These are phyloP conservation scores for Carex cristatella DNA, from an alignment of 176 grass and related monocot species.

Conservation along the genomic window DNA sequence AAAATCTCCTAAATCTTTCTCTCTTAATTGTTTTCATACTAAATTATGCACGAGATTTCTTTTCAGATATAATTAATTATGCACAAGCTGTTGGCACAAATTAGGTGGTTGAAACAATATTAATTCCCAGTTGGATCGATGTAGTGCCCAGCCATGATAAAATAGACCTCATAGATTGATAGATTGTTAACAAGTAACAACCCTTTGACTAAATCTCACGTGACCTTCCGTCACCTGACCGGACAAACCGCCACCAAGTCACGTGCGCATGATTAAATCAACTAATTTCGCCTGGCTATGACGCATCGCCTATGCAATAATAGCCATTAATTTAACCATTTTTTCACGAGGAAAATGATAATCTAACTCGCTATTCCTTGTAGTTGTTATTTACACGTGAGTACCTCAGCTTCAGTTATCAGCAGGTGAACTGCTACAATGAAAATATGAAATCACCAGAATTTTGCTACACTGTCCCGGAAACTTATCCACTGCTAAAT, in stretches of 20 bases:
- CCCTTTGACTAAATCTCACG: constrained; percentile 7
- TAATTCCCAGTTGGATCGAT: not conserved
- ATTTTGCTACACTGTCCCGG: not conserved
- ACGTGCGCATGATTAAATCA: not conserved
- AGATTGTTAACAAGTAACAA: not conserved
- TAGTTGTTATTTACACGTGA: not conserved
- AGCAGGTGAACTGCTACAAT: constrained; percentile 6
- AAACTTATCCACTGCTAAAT: not conserved
- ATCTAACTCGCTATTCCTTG: not conserved
- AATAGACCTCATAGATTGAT: not conserved
- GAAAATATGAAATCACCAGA: not conserved
- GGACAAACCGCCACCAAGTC: constrained; percentile 2
- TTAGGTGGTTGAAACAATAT: not conserved
- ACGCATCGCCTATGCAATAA: not conserved
- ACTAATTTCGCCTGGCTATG: not conserved
- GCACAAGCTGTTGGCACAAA: constrained; percentile 4
- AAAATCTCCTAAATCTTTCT: constrained; percentile 4
- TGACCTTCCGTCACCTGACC: constrained; percentile 14
- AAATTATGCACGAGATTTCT: constrained; percentile 16
- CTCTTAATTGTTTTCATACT: not conserved
- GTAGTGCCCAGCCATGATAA: constrained; percentile 20
- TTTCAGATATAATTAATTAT: constrained; percentile 13
- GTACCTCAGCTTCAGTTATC: not conserved
- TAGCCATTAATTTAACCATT: not conserved
- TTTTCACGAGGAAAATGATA: not conserved